A percentile compares a stretch with the other conserved stretches of the same genome.
Evolutionary conservation across 371 early-diverging fungal species (phyloP).

Genomic region (Syncephalastrum monosporum): DNA sequence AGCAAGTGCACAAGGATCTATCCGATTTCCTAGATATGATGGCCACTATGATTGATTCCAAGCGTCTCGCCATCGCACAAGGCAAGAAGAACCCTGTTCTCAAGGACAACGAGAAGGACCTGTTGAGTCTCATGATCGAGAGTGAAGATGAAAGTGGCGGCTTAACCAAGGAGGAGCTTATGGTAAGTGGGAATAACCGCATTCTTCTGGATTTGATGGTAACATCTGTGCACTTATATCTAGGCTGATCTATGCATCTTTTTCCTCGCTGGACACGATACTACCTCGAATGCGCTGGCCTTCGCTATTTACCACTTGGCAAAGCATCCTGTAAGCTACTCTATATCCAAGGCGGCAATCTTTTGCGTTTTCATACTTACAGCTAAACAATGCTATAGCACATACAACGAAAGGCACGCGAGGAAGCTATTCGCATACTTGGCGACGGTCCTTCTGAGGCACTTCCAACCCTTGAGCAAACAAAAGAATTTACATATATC

Average conservation of each 20-base stretch:
- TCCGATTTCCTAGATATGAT: conserved; percentile 32
- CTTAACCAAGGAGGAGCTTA: conserved; percentile 37
- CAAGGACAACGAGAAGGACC: conserved; percentile 33
- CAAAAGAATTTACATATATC: conserved; percentile 8
- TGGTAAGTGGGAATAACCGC: neutral
- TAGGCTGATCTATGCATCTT: conserved; percentile 9
- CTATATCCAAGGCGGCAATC: neutral
- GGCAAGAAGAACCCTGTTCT: neutral
- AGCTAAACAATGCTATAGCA: neutral
- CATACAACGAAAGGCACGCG: conserved; percentile 19
- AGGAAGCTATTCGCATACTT: conserved; percentile 17
- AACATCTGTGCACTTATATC: neutral
- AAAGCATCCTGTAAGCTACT: conserved; percentile 6
- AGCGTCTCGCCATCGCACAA: conserved; percentile 11
- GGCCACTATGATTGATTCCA: conserved; percentile 34
- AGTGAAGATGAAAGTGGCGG: conserved; percentile 23
- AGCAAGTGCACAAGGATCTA: conserved; percentile 31
- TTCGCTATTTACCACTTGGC: conserved; percentile 29
- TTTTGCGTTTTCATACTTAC: neutral
- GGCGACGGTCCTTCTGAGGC: conserved; percentile 7
- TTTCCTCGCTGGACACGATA: conserved; percentile 28
- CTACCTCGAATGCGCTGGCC: conserved; percentile 24
- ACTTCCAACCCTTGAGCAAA: conserved; percentile 10
- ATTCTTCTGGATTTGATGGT: neutral
- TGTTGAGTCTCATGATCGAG: conserved; percentile 57